Evolutionary conservation across 129 eudicot genomes (phyloP), one percentile per base, ranked within the genome.

Genomic region (Tanacetum coccineum): DNA sequence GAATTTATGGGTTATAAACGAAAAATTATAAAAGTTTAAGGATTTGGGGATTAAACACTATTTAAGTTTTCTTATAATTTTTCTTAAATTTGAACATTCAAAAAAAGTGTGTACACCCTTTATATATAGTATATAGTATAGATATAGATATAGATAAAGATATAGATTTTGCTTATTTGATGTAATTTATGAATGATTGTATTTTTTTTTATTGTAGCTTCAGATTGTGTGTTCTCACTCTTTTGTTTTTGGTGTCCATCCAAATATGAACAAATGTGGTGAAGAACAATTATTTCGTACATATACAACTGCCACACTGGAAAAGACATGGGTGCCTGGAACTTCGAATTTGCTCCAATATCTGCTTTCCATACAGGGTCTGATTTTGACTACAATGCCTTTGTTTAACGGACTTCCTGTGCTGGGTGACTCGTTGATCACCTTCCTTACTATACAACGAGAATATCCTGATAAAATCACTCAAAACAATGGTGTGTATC

Each of bases 281-380:
- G 60, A 55, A 17, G 60, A 18, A 20, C 28, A 13, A 10, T 1
- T 55, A 13, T 19, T 55, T 32, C 25, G 20, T 2, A 18, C 2
- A 1, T 18, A 20, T 55, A 26, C 13, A 55, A 9, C 6, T 55
- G 60, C 22, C 13, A 6, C 10, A 17, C 60, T 4, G 8, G 36
- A 55, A 55, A 18, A 15, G 4, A 19, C 22, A 32, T 55, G 60
- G 60, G 28, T 17, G 4, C 60, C 60, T 55, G 32, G 60, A 32
- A 55, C 60, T 20, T 55, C 60, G 4, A 55, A 55, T 13, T 20
- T 55, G 60, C 60, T 55, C 22, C 60, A 55, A 55, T 28, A 18
- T 3, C 60, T 55, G 14, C 14, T 55, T 15, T 55, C 32, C 60
- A 55, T 55, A 55, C 32, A 21, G n/a, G 60, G 22, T 55, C 60